A percentile compares a stretch with the other conserved stretches of the same genome.
These are phyloP conservation scores for Exophiala xenobiotica DNA, from an alignment of 2,329 filamentous ascomycete species.

Conservation along the genomic window DNA sequence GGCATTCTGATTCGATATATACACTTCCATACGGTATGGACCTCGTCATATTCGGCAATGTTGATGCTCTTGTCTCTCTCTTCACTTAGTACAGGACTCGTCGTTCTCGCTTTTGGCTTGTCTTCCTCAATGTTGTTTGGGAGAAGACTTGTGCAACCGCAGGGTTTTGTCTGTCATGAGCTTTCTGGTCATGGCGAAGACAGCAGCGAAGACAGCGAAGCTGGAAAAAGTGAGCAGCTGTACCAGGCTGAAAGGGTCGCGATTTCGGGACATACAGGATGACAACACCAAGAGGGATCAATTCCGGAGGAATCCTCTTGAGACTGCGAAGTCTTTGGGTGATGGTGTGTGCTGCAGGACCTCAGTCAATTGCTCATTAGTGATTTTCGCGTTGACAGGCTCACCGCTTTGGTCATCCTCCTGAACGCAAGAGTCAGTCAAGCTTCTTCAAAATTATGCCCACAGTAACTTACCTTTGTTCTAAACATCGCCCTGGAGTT, in stretches of 20 bases:
- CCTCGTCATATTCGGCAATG: slow-evolving; percentile 32
- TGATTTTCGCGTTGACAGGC: slow-evolving; percentile 22
- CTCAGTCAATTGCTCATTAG: slow-evolving; percentile 13
- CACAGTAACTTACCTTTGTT: slow-evolving; percentile 29
- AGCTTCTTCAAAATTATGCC: too few relatives aligned
- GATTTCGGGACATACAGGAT: slow-evolving; percentile 72
- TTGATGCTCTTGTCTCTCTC: slow-evolving; percentile 4
- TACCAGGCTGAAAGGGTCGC: too few relatives aligned
- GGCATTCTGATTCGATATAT: slow-evolving; percentile 33
- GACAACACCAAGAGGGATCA: slow-evolving; percentile 89
- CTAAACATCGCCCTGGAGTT: slow-evolving; percentile 25
- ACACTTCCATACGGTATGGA: slow-evolving; percentile 35
- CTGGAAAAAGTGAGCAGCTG: slow-evolving; percentile 36
- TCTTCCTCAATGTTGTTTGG: slow-evolving; percentile 36
- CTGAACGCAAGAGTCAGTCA: slow-evolving; percentile 40
- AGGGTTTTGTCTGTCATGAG: slow-evolving; percentile 88
- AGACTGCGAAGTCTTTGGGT: slow-evolving; percentile 90
- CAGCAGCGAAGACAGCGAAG: slow-evolving; percentile 70
- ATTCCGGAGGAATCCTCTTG: slow-evolving; percentile 86
- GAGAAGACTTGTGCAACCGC: slow-evolving; percentile 64
- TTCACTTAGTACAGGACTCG: neutral
- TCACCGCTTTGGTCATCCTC: slow-evolving; percentile 65
- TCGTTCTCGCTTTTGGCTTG: neutral
- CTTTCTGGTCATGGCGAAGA: slow-evolving; percentile 81
- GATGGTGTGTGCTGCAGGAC: slow-evolving; percentile 78